Base-by-base conservation (phyloP, 495 filamentous ascomycete genomes). In the Trichoderma reesei region DNA sequence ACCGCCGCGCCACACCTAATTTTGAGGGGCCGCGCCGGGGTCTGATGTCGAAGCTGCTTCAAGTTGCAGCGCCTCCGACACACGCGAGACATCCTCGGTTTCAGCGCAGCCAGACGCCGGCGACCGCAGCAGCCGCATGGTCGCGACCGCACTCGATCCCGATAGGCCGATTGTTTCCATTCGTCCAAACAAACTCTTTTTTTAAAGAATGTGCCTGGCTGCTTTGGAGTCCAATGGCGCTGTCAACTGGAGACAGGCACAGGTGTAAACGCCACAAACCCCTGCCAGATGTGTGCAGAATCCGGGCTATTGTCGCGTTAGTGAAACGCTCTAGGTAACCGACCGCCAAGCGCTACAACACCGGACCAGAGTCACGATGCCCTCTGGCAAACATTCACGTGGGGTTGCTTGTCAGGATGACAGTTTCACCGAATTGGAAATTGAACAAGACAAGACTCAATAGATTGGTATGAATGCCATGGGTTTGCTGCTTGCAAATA, bases 21-120 rank as follows among this genome's bases (percentile, higher is more conserved):
- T 13, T 34, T 31, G 51, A 56, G 51, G 51, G 51, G 51, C 26
- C 51, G 26, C 26, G 51, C 51, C 51, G 51, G 51, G 51, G 51
- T 56, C 51, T 56, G 51, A 31, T 34, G 51, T 36, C 34, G 71
- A 71, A 71, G 68, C 54, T 72, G 72, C 72, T 68, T 74, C 69
- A 72, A 66, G 59, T 65, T 61, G 42, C 26, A 51, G 64, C 62
- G 62, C 65, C 54, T 71, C 68, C 61, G 67, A 73, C 72, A 64
- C 63, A 67, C 63, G 66, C 72, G 67, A 72, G 71, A 73, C 72
- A 63, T 16, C 20, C 36, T 66, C 20, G 38, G 72, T 73, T 73
- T 73, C 72, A 73, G 63, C 62, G 54, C 64, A 31, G 51, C 7
- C 31, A 56, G 34, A 56, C 26, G 26, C 26, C 26, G 26, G 26